Base-by-base conservation (phyloP, 2,329 filamentous ascomycete species). In the Fusarium falciforme region DNA sequence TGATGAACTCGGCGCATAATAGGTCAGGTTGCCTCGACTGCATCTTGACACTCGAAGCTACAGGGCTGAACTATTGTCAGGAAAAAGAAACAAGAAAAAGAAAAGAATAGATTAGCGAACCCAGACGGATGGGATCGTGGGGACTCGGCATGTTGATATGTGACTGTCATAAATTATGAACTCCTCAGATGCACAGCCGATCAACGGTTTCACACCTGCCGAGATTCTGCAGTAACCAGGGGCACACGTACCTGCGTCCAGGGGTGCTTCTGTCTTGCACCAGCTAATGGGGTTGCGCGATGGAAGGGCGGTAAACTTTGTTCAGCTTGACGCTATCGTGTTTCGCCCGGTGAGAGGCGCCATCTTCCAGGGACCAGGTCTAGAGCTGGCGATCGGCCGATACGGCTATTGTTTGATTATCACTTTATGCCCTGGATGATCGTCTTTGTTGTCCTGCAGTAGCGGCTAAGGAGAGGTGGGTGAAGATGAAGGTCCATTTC, bases 1-100 rank as follows among this genome's bases (percentile, higher is more conserved):
- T 78, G 12, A 75, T 47, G 14, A 74, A 76, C 49, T 76, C 67
- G 9, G 71, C 71, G 0, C 64, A 60, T 73, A 64, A 71, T 1
- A 78, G 22, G 33, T 71, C 40, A 20, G 64, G 36, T 10, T 76
- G 76, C 8, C 49, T 59, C 1, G 73, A 67, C 16, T 27, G 29
- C 75, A 73, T 76, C 49, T 54, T 54, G 49, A 33, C 49, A 54
- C 49, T 31, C 25, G 25, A 52, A 52, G 25, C 47, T 27, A 20
- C 49, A 54, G 27, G 49, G 49, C 49, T 54, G 49, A 54, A 54
- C 12, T 17, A 54, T 14, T 54, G 11, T 16, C 49, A 31, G 11
- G 47, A 14, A 54, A 31, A 33, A 20, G 47, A 54, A 54, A 54
- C 49, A 33, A 54, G 17, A 54, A 54, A 33, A 54, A 31, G 49